Evolutionary conservation across 2,329 filamentous ascomycete genomes (phyloP), one percentile per base, ranked within the genome.

Genomic region (Ascocoryne sarcoides): DNA sequence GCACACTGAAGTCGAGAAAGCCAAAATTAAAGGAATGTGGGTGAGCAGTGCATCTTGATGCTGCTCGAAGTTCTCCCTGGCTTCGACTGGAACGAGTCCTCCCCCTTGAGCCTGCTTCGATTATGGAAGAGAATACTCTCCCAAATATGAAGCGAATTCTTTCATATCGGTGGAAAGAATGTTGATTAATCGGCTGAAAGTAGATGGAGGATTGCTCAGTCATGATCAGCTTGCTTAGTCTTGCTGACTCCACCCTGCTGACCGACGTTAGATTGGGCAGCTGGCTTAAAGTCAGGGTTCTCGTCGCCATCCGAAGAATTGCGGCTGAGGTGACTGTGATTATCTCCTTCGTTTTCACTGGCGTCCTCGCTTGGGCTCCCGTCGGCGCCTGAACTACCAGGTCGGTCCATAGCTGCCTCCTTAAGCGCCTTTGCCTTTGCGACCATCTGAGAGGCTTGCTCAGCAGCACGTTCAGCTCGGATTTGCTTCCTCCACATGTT

Each of bases 401-500:
- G 55, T 39, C 52, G 48, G 20, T 50, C 45, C 33, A 53, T 46
- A 3, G 48, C 50, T 34, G 56, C 52, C 26, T 55, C 50, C 17
- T 51, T 43, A 4, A 59, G 47, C 32, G 52, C 53, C 16, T 58
- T 53, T 1, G 57, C 57, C 37, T 54, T 56, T 3, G 54, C 56
- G 10, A 54, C 48, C 15, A 49, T 45, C 14, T 52, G 43, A 7
- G 47, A 49, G 23, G 76, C 77, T 55, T 79, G 71, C 41, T 75
- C 71, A 3, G 75, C 76, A 4, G 82, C 84, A 48, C 73, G 73
- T 58, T 89, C 82, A 2, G 84, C 84, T 45, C 82, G 75, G 47
- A 84, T 88, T 61, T 95, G 88, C 63, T 89, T 90, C 48, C 81
- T 78, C 88, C 88, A 95, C 78, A 95, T 89, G 45, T 79, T 76